These are phyloP conservation scores for Brassica napus DNA, from an alignment of 345 rosid genomes.

Conservation along the genomic window Da-Ae NC_063441.1:18602001-18602500, in stretches of 20 bases:
- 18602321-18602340: conserved; percentile 54
- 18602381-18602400: conserved; percentile 87
- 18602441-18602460: not conserved
- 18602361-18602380: conserved; percentile 72
- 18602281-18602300: not conserved
- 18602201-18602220: too few relatives aligned
- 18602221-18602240: not conserved
- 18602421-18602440: conserved; percentile 19
- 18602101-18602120: too few relatives aligned
- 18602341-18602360: conserved; percentile 70
- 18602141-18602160: not conserved
- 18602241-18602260: conserved; percentile 19
- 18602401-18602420: conserved; percentile 99
- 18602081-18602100: too few relatives aligned
- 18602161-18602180: not conserved
- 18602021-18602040: not conserved
- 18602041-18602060: not conserved
- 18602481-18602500: conserved; percentile 3
- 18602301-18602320: conserved; percentile 29
- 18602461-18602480: not conserved
- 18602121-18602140: too few relatives aligned
- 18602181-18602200: too few relatives aligned
- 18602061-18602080: not conserved
- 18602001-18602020: not conserved
- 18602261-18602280: not conserved